Conservation (phyloP, 345 rosid species). For the Brassica cretica region DNA sequence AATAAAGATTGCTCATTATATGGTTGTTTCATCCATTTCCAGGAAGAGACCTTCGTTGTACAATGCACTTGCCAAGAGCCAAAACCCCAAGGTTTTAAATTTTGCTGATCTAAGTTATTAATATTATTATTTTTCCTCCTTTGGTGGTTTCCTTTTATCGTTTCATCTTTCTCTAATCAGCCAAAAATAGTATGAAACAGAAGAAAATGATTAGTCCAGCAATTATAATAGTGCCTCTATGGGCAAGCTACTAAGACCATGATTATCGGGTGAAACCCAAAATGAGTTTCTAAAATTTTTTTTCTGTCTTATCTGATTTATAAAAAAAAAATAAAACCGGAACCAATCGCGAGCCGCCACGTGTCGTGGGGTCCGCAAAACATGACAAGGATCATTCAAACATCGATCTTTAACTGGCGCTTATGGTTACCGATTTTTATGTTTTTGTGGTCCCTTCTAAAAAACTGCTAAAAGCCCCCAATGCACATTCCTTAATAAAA, state of each 20-base stretch:
- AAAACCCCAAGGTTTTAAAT: constrained; percentile 76
- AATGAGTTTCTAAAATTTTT: neutral
- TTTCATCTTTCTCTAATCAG: neutral
- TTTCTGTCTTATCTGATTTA: neutral
- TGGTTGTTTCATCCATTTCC: constrained; percentile 36
- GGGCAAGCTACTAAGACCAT: neutral
- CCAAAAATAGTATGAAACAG: neutral
- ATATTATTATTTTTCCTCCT: neutral
- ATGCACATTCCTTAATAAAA: neutral
- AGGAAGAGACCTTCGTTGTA: constrained; percentile 72
- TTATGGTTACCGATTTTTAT: too few relatives aligned
- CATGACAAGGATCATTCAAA: too few relatives aligned
- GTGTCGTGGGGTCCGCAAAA: too few relatives aligned
- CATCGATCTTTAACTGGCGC: too few relatives aligned
- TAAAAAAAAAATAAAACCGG: too few relatives aligned
- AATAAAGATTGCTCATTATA: constrained; percentile 1
- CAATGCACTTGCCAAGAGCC: constrained; percentile 65
- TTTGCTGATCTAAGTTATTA: neutral
- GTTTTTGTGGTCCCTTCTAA: too few relatives aligned
- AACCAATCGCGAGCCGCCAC: too few relatives aligned
- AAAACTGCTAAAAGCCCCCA: too few relatives aligned
- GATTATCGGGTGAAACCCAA: too few relatives aligned
- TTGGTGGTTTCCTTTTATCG: neutral
- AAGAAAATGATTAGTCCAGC: neutral
- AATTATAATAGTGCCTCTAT: neutral